Evolutionary conservation across 371 early-diverging fungal genomes (phyloP).

Genomic region (Synchytrium microbalum): DNA sequence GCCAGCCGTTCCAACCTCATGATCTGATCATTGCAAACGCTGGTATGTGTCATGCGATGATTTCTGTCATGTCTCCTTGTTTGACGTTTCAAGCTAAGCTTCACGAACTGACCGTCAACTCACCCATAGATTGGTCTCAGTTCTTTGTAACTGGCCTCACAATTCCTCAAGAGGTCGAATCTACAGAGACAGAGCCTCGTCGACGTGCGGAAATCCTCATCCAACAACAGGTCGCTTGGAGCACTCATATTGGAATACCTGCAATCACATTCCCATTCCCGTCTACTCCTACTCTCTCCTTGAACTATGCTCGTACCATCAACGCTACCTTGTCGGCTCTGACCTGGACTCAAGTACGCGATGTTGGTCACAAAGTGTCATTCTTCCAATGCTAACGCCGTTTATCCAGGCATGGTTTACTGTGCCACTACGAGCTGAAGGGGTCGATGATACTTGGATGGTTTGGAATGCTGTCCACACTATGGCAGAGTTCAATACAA

Average conservation of each 20-base stretch:
- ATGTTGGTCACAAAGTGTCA: conserved; percentile 4
- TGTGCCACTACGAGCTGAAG: background rate
- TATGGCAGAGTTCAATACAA: conserved; percentile 46
- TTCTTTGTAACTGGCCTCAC: conserved; percentile 49
- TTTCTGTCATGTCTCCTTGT: background rate
- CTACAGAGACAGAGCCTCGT: conserved; percentile 37
- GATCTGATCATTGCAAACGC: background rate
- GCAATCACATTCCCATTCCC: conserved; percentile 47
- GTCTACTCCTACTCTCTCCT: conserved; percentile 36
- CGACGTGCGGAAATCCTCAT: conserved; percentile 55
- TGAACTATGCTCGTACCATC: conserved; percentile 36
- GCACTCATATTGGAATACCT: conserved; percentile 57
- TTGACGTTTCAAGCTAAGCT: background rate
- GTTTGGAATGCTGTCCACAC: conserved; percentile 61
- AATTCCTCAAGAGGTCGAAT: conserved; percentile 56
- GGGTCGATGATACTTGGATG: conserved; percentile 34
- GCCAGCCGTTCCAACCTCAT: background rate
- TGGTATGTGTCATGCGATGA: background rate
- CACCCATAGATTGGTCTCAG: conserved; percentile 6
- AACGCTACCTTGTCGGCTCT: conserved; percentile 16
- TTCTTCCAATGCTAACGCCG: too few species aligned
- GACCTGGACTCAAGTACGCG: conserved; percentile 21
- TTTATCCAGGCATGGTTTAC: conserved; percentile 1
- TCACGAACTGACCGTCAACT: background rate
- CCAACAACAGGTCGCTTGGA: conserved; percentile 66